Conservation (phyloP, 495 filamentous ascomycete species). For the Annulohypoxylon nitens region DNA sequence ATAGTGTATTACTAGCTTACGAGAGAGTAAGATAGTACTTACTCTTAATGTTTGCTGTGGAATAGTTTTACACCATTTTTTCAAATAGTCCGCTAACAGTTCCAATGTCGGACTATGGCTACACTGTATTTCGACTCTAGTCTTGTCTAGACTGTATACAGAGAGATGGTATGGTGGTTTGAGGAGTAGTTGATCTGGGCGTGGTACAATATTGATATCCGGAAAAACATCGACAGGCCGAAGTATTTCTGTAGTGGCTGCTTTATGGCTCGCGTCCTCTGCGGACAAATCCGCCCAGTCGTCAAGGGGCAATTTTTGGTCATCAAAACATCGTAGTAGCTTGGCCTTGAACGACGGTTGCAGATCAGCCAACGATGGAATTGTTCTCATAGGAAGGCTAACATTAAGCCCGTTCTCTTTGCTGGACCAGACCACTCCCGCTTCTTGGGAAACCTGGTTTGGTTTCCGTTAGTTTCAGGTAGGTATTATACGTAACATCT, state of each 20-base stretch:
- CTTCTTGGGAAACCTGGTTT: constrained; percentile 17
- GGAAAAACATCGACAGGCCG: constrained; percentile 49
- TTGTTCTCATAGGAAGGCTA: constrained; percentile 47
- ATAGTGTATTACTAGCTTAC: background rate
- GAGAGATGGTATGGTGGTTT: constrained; percentile 58
- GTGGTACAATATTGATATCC: constrained; percentile 45
- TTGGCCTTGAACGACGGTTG: constrained; percentile 48
- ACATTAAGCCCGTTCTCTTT: constrained; percentile 48
- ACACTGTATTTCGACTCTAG: constrained; percentile 51
- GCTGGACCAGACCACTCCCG: constrained; percentile 47
- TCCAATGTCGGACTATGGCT: constrained; percentile 58
- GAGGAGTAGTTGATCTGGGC: constrained; percentile 55
- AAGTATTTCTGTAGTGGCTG: constrained; percentile 29
- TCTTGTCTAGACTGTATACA: constrained; percentile 30
- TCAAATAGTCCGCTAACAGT: constrained; percentile 55
- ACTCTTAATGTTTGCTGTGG: constrained; percentile 51
- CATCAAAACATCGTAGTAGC: constrained; percentile 49
- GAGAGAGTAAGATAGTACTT: constrained; percentile 19
- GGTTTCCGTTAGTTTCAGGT: constrained; percentile 1
- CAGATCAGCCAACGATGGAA: constrained; percentile 45
- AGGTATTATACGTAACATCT: background rate
- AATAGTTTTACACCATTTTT: constrained; percentile 55
- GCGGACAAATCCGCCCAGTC: constrained; percentile 54
- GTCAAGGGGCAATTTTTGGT: constrained; percentile 38
- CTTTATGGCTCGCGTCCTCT: constrained; percentile 42